Percentiles rank a stretch among this genome's conserved stretches.
Evolutionary conservation across 2,329 filamentous ascomycete species (phyloP).

Genomic region (Xylariaceae sp.): DNA sequence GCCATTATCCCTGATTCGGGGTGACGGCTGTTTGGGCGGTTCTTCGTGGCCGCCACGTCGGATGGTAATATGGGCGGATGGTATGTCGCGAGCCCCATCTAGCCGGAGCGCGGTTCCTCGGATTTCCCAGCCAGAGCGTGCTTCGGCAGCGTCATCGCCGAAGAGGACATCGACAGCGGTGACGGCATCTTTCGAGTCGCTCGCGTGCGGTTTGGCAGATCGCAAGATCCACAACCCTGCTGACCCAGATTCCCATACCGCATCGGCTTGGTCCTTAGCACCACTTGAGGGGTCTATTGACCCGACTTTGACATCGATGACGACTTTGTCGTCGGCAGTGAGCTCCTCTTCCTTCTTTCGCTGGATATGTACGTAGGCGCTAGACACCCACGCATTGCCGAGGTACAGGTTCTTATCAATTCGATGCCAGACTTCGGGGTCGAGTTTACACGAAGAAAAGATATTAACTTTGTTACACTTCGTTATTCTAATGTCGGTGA

Average conservation of each 20-base stretch:
- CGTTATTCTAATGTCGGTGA: slow-evolving; percentile 83
- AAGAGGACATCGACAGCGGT: slow-evolving; percentile 88
- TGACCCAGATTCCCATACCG: slow-evolving; percentile 78
- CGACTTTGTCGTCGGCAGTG: slow-evolving; percentile 73
- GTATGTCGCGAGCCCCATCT: slow-evolving; percentile 65
- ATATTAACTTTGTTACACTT: slow-evolving; percentile 78
- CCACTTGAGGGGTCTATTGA: slow-evolving; percentile 71
- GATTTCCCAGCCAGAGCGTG: slow-evolving; percentile 83
- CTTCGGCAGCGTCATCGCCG: slow-evolving; percentile 89
- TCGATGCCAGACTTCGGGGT: slow-evolving; percentile 76
- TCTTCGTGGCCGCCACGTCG: slow-evolving; percentile 73
- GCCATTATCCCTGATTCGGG: slow-evolving; percentile 81
- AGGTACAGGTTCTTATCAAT: slow-evolving; percentile 91
- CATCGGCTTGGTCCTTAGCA: slow-evolving; percentile 60
- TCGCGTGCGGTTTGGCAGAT: slow-evolving; percentile 73
- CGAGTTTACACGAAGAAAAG: slow-evolving; percentile 78
- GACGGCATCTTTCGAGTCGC: slow-evolving; percentile 75
- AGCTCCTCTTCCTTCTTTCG: slow-evolving; percentile 88
- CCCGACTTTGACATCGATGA: slow-evolving; percentile 79
- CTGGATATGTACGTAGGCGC: slow-evolving; percentile 81
- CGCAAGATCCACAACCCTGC: slow-evolving; percentile 84
- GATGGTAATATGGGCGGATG: slow-evolving; percentile 78
- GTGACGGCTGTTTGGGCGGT: slow-evolving; percentile 70
- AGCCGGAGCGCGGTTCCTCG: slow-evolving; percentile 77
- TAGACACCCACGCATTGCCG: slow-evolving; percentile 73